Evolutionary conservation across 495 filamentous ascomycete genomes (phyloP).

Genomic region (Entonaema liquescens): DNA sequence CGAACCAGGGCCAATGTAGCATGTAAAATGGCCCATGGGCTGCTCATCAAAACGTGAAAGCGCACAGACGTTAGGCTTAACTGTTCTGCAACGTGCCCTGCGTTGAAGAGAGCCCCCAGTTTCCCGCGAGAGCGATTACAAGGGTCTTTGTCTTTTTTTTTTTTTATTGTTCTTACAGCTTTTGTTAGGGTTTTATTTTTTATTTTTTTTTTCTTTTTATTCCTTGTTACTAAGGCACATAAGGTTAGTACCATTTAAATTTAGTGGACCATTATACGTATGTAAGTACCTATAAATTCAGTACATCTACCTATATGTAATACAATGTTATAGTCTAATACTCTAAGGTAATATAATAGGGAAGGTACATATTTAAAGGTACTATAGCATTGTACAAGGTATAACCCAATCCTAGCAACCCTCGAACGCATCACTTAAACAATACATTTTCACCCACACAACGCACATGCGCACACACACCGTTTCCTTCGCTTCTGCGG

Average conservation of each 20-base stretch:
- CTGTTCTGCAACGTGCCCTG: constrained; percentile 29
- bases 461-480: constrained; percentile 10
- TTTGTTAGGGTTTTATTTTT: not conserved
- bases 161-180: not conserved
- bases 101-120: constrained; percentile 44
- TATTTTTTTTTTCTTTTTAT: constrained; percentile 5
- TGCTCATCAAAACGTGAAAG: constrained; percentile 35
- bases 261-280: not conserved
- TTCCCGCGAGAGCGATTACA: constrained; percentile 38
- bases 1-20: constrained; percentile 30
- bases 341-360: not conserved
- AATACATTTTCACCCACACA: constrained; percentile 7
- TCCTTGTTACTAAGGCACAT: not conserved
- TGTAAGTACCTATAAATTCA: not conserved
- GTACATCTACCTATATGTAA: not conserved
- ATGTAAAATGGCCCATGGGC: constrained; percentile 2
- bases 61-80: constrained; percentile 45
- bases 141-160: constrained; percentile 29
- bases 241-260: constrained; percentile 12
- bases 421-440: constrained; percentile 20
- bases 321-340: not conserved
- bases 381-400: not conserved
- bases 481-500: constrained; percentile 39
- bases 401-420: constrained; percentile 6
- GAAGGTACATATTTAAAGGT: not conserved